Evolutionary conservation across 2,329 filamentous ascomycete species (phyloP), one percentile per base, ranked within the genome.

Genomic region (Stachybotrys elegans): DNA sequence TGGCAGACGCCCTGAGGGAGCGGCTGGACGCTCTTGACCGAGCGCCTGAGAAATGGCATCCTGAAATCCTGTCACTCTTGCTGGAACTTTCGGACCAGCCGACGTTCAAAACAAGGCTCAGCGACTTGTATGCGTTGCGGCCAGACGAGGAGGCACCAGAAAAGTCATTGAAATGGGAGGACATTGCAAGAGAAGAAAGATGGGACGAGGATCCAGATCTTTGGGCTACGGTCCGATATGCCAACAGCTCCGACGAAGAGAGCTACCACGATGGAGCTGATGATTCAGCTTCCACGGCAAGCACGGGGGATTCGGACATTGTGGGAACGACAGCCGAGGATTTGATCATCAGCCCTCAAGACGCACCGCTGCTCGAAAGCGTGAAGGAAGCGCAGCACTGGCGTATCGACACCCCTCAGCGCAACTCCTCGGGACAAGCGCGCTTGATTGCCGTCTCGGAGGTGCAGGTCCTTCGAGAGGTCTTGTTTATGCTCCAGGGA

Each of bases 401-500:
- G 67, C 60, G 66, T 22, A 46, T 35, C 2, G 46, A 50, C 45
- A 68, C 43, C 44, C 63, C 47, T 48, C 74, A 36, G 40, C 65
- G 43, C 41, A 66, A 70, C 17, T 40, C 57, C 4, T 48, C 55
- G 9, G 62, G 60, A 0, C 57, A 55, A 25, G 48, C 62, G 1
- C 63, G 62, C 23, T 73, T 73, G 45, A 60, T 69, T 1, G 55
- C 64, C 2, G 69, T 92, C 6, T 79, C 85, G 0, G 91, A 95
- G 59, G 69, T 86, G 2, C 82, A 91, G 50, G 70, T 83, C 11
- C 68, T 91, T 21, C 80, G 89, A 39, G 90, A 97, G 43, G 78
- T 81, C 0, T 70, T 96, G 1, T 92, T 88, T 55, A 94, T 96
- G 88, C 75, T 97, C 0, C 79, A 81, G 43, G 91, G 91, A 1